Conservation (phyloP, 2,329 filamentous ascomycete genomes). For the Zymoseptoria pseudotritici region DNA sequence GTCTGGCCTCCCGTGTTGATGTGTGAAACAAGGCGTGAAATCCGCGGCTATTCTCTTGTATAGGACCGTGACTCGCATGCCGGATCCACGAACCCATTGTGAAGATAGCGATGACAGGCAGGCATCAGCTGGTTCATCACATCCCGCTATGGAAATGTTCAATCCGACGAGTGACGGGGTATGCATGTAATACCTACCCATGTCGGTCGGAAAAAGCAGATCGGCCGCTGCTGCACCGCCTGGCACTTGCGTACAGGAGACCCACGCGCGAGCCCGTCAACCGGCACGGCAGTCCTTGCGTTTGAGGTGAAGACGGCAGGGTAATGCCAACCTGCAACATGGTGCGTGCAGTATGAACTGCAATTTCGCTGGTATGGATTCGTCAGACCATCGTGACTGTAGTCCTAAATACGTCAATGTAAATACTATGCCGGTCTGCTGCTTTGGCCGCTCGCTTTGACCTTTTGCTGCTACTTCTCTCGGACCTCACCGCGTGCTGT, state of each 20-base stretch:
- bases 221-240: not conserved
- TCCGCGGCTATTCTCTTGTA: not conserved
- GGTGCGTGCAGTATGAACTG: slow-evolving; percentile 19
- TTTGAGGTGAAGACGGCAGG: slow-evolving; percentile 10
- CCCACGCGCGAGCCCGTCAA: not conserved
- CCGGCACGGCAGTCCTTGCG: slow-evolving; percentile 7
- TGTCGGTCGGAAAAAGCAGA: not conserved
- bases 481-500: slow-evolving; percentile 7
- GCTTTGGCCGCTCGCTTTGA: slow-evolving; percentile 9
- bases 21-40: not conserved
- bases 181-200: not conserved
- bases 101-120: not conserved
- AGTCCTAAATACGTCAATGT: slow-evolving; percentile 13
- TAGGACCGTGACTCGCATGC: not conserved
- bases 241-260: slow-evolving; percentile 4
- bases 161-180: not conserved
- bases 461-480: slow-evolving; percentile 9
- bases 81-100: not conserved
- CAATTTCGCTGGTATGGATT: slow-evolving; percentile 14
- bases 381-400: slow-evolving; percentile 3
- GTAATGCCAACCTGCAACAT: slow-evolving; percentile 14
- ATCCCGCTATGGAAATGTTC: not conserved
- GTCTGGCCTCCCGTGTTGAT: not conserved
- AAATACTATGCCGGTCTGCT: slow-evolving; percentile 14
- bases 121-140: not conserved